Evolutionary conservation across 2,329 filamentous ascomycete species (phyloP).

Genomic region (Talaromyces amestolkiae): DNA sequence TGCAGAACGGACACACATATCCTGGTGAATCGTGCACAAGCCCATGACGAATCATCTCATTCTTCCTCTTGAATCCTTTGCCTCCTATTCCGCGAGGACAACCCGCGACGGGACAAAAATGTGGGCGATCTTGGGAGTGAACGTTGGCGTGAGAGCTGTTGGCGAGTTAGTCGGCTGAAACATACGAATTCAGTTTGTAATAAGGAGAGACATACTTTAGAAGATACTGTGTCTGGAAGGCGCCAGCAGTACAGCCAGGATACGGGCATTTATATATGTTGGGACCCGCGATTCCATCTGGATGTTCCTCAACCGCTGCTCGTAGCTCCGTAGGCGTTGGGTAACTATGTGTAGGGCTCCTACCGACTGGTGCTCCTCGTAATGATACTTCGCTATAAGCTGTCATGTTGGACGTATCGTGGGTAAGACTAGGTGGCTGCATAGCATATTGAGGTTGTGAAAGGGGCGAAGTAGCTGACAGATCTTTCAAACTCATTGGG

Average conservation of each 20-base stretch:
- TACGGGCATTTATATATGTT: slow-evolving; percentile 54
- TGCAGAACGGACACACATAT: slow-evolving; percentile 94
- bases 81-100: slow-evolving; percentile 61
- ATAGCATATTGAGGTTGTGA: slow-evolving; percentile 35
- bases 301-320: slow-evolving; percentile 27
- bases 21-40: slow-evolving; percentile 92
- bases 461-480: slow-evolving; percentile 37
- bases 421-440: slow-evolving; percentile 24
- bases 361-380: slow-evolving; percentile 29
- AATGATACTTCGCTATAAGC: slow-evolving; percentile 30
- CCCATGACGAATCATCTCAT: slow-evolving; percentile 72
- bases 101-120: slow-evolving; percentile 60
- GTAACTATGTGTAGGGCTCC: slow-evolving; percentile 39
- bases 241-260: slow-evolving; percentile 55
- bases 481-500: slow-evolving; percentile 38
- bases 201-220: slow-evolving; percentile 52
- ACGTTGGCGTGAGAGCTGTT: slow-evolving; percentile 56
- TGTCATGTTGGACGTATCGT: slow-evolving; percentile 29
- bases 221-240: slow-evolving; percentile 65
- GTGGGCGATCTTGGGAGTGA: slow-evolving; percentile 61
- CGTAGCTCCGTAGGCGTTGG: slow-evolving; percentile 35
- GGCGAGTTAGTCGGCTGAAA: slow-evolving; percentile 13
- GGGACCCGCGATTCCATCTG: slow-evolving; percentile 27
- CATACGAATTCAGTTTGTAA: not conserved
- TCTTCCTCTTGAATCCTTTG: slow-evolving; percentile 67